Evolutionary conservation across 139 green algal species (phyloP).

Genomic region (Diplosphaera chodatii): DNA sequence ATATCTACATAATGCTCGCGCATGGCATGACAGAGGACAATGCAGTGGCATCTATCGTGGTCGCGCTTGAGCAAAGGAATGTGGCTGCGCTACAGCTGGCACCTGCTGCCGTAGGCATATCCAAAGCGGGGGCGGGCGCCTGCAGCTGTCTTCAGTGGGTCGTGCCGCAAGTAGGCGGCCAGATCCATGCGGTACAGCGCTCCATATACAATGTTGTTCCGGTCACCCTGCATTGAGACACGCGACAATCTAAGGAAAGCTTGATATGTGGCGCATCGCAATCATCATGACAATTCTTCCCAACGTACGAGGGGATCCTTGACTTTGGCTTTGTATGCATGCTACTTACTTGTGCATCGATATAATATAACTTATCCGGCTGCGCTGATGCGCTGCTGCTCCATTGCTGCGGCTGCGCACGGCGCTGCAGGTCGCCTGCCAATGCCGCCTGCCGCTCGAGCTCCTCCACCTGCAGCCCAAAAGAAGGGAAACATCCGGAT

Average conservation of each 20-base stretch:
- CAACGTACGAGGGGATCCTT: no score
- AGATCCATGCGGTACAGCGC: constrained; percentile 52
- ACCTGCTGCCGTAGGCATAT: constrained; percentile 3
- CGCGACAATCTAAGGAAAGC: no score
- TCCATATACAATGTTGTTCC: constrained; percentile 56
- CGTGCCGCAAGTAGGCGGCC: constrained; percentile 38
- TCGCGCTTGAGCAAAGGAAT: no score
- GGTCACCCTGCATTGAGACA: constrained; percentile 31
- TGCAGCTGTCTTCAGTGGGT: constrained; percentile 36
- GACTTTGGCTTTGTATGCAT: no score
- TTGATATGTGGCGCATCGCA: no score
- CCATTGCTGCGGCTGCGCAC: neutral
- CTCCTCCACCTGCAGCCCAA: constrained; percentile 6
- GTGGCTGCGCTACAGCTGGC: no score
- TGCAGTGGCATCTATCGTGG: no score
- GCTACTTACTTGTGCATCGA: constrained; percentile 1
- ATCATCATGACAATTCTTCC: no score
- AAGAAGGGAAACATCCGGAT: no score
- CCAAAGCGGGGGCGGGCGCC: constrained; percentile 11
- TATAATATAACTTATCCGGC: constrained; percentile 11
- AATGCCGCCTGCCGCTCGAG: constrained; percentile 9
- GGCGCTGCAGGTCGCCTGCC: neutral
- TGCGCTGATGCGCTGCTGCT: neutral
- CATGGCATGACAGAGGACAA: no score
- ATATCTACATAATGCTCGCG: no score